Evolutionary conservation across 1,284 basidiomycete genomes (phyloP).

Genomic region (Malassezia sp.): DNA sequence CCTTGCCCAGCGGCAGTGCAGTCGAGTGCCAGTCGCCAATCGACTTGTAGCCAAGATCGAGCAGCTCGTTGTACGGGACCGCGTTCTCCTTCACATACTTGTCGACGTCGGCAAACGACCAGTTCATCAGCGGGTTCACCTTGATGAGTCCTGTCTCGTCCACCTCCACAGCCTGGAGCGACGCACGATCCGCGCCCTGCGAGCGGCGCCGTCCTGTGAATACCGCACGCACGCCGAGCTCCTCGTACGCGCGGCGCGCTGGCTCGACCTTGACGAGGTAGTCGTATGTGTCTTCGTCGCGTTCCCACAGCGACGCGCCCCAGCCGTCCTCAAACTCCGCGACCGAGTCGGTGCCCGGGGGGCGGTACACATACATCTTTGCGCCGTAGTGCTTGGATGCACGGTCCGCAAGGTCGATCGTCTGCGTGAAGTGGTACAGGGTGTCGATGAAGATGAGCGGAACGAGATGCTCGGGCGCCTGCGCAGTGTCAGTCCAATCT

Average conservation of each 20-base stretch:
- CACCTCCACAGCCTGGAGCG: conserved; percentile 74
- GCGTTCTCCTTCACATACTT: conserved; percentile 70
- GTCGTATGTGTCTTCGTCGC: conserved; percentile 78
- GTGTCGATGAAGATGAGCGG: conserved; percentile 58
- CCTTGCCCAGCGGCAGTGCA: conserved; percentile 50
- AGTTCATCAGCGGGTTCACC: conserved; percentile 83
- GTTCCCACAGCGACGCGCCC: conserved; percentile 77
- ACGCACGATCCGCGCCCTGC: conserved; percentile 76
- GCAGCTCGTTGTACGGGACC: conserved; percentile 78
- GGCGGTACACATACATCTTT: conserved; percentile 66
- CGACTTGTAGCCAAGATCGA: conserved; percentile 82
- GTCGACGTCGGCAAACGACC: conserved; percentile 77
- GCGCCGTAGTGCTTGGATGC: conserved; percentile 66
- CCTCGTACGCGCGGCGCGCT: conserved; percentile 72
- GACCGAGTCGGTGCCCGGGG: conserved; percentile 59
- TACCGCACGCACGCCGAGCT: conserved; percentile 69
- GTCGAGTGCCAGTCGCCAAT: conserved; percentile 98
- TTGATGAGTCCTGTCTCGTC: conserved; percentile 86
- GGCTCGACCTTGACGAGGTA: conserved; percentile 93
- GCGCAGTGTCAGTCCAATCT: too few relatives aligned
- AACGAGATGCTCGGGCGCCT: conserved; percentile 32
- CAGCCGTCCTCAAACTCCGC: conserved; percentile 70
- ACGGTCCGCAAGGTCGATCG: conserved; percentile 70
- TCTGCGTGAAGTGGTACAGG: conserved; percentile 89
- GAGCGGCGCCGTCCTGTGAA: conserved; percentile 87